Base-by-base conservation (phyloP, 164 flowering plant genomes). In the Litsea cubeba region DNA sequence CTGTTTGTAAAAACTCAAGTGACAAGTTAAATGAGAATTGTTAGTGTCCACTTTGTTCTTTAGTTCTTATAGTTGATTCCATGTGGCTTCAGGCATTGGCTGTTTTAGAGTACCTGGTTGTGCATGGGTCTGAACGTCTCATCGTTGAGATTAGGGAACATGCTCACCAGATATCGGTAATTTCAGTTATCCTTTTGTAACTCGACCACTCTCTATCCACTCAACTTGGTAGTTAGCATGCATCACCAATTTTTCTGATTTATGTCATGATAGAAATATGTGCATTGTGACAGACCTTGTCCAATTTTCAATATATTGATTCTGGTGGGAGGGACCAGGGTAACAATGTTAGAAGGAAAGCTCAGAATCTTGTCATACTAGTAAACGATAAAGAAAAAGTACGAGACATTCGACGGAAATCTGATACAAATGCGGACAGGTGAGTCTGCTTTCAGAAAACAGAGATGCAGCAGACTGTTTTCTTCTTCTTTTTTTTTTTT, bases 271-370 rank as follows among this genome's bases (percentile, higher is more conserved):
- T 18, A 58, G 12, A 20, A 22, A 62, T 62, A 62, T 62, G 40
- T 71, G 24, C 64, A 64, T 10, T 76, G 12, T 71, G 25, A 72
- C 88, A 96, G 99, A 88, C 94, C 62, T 79, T 94, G 77, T 87
- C 97, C 14, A 90, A 91, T 79, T 96, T 96, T 78, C 99, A 92
- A 74, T 96, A 96, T 73, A 88, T 94, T 74, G 99, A 96, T 82
- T 94, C 98, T 63, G 80, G 90, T 83, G 99, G 98, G 77, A 90
- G 88, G 80, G 99, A 96, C 75, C 99, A 96, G 79, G 99, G 99
- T 71, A 85, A 75, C 86, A 94, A 96, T 84, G 93, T 96, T 72
- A 82, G 99, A 76, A 94, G 82, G 88, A 96, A 92, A 81, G 92
- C 99, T 80, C 98, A 94, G 86, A 86, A 88, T 84, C 92, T 96